Base-by-base conservation (phyloP, 78 protist species). In the slime mould (Dictyostelium discoideum) region DNA sequence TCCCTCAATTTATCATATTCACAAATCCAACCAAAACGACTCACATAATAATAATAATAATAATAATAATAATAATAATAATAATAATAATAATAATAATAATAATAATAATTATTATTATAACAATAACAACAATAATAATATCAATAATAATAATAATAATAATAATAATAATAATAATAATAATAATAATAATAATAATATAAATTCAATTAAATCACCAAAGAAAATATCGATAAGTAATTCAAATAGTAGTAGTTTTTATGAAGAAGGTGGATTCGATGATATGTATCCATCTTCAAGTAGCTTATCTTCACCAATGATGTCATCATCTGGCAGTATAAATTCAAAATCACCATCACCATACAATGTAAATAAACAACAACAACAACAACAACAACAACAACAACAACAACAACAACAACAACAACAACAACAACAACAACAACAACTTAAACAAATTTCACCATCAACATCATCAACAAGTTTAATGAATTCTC, bases 201-300 rank as follows among this genome's bases (percentile, higher is more conserved):
- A 67, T 67, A 20, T 24, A n/a, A 67, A 67, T 67, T 67, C 76
- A 67, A 67, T 67, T 24, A 67, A 67, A 24, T 67, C 76, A 10
- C 26, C 26, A 67, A 67, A 67, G 32, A 54, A 54, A 54, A 54
- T 54, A 54, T 67, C 76, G 18, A 67, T 24, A 2, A 67, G 76
- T n/a, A 24, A 8, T 3, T 24, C 37, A 7, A 67, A 67, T 24
- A 24, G 26, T 24, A 67, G 37, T 24, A 26, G 76, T 24, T 67
- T 67, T 67, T 67, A 67, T 67, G 76, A 67, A 16, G 76, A 67
- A 10, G 24, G 24, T 67, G 26, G 37, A 67, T 67, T 67, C 24
- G 76, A 67, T 67, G 76, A 67, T 67, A 67, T 67, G 76, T 67
- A 67, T 67, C 76, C 76, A 67, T 67, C 26, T 67, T 26, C 76